Percentiles rank a stretch among this genome's conserved stretches.
These are phyloP conservation scores for Rhizopus arrhizus DNA, from an alignment of 371 early-diverging fungal genomes.

Conservation along the genomic window DNA sequence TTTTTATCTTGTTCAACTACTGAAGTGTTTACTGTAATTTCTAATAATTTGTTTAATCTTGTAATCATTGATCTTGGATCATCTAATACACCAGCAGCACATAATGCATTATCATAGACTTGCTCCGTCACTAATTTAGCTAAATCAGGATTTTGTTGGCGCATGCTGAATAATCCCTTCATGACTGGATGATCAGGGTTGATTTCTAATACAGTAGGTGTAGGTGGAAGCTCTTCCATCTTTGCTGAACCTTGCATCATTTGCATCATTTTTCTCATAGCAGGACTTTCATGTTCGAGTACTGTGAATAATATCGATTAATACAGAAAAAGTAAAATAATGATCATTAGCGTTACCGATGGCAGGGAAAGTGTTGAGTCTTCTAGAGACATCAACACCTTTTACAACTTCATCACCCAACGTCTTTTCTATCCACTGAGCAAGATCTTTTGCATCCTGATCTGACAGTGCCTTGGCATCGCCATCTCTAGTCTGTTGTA, in stretches of 20 bases:
- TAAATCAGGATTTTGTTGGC: constrained; percentile 60
- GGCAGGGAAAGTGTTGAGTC: constrained; percentile 73
- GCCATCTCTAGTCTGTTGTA: constrained; percentile 48
- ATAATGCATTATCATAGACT: constrained; percentile 76
- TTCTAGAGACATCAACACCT: constrained; percentile 71
- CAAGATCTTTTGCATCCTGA: constrained; percentile 63
- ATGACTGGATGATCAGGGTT: constrained; percentile 84
- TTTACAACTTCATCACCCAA: constrained; percentile 66
- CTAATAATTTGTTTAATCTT: constrained; percentile 71
- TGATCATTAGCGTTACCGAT: constrained; percentile 44
- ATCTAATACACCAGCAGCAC: constrained; percentile 79
- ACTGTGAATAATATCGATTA: constrained; percentile 34
- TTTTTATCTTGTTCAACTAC: constrained; percentile 49
- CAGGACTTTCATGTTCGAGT: constrained; percentile 76
- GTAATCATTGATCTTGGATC: constrained; percentile 79
- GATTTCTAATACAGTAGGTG: constrained; percentile 77
- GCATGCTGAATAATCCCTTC: constrained; percentile 64
- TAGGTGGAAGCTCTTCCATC: constrained; percentile 54
- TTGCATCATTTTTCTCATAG: constrained; percentile 74
- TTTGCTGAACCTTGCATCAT: constrained; percentile 76
- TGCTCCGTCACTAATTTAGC: constrained; percentile 69
- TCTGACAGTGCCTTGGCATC: constrained; percentile 43
- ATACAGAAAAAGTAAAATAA: background rate
- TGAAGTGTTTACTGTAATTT: constrained; percentile 48
- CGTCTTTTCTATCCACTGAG: constrained; percentile 65